Base-by-base conservation (phyloP, 345 rosid species). In the Erucastrum elatum region DNA sequence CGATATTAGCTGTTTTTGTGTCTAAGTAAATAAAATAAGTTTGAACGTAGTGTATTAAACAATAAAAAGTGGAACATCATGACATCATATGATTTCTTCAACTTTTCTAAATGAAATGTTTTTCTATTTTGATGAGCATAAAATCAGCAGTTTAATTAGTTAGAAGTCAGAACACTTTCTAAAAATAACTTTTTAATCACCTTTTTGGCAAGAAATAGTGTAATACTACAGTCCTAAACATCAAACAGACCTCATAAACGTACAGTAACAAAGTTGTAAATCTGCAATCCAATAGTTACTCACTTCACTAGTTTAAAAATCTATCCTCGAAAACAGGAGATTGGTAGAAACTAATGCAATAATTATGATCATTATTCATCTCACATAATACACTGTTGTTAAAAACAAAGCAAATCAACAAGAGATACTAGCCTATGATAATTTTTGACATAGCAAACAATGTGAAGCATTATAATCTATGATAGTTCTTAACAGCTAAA, bases 191-290 rank as follows among this genome's bases (percentile, higher is more conserved):
- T 10, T 21, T 29, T 27, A 12, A 29, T 27, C 64, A 60, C 35
- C 4, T 64, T 55, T 72, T 4, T 27, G 10, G 16, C 15, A 44
- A 29, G 9, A 27, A 8, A 41, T 26, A 8, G 13, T 41, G 31
- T 29, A 29, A 29, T 29, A 41, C 29, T 39, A 39, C 46, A 41
- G 41, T 27, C 60, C 9, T 30, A 63, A 73, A 63, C 63, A 64
- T 49, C 9, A 59, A 74, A 74, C 34, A 64, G 26, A 64, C 6
- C 76, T 51, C 58, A 8, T 51, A n/a, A 51, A 15, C 17, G 58
- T 51, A 51, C 58, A 51, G 6, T 60, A 5, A 49, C 17, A 13
- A 49, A 49, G 17, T 49, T 51, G 21, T 51, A 51, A 51, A 51
- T n/a, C 5, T 51, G 58, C 15, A 15, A 15, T 15, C 9, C 58